Evolutionary conservation across 169 alveolate species (phyloP).

Genomic region (Perkinsus marinus): DNA sequence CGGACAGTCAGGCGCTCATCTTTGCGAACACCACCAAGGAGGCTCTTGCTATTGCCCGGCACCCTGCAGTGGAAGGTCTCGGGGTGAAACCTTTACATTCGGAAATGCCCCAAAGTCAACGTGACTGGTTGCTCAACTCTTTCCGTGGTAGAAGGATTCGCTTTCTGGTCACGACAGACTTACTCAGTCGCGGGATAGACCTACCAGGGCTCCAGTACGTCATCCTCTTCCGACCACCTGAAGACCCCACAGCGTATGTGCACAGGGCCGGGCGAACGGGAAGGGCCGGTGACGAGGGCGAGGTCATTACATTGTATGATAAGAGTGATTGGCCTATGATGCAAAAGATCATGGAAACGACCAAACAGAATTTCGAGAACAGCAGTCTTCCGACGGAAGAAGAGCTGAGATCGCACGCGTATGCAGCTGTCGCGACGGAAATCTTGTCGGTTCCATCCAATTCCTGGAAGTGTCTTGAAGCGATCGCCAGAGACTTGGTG

Average conservation of each 20-base stretch:
- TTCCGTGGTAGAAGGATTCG: slow-evolving; percentile 16
- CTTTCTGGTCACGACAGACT: slow-evolving; percentile 60
- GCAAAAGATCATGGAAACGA: background rate
- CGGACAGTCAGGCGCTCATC: background rate
- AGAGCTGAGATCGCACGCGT: background rate
- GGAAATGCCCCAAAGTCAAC: background rate
- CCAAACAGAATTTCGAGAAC: background rate
- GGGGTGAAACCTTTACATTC: background rate
- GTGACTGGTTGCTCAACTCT: background rate
- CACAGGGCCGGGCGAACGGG: slow-evolving; percentile 79
- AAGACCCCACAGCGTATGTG: slow-evolving; percentile 55
- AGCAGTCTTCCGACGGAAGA: background rate
- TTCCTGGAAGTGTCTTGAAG: background rate
- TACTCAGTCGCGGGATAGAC: slow-evolving; percentile 69
- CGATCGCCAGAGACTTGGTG: background rate
- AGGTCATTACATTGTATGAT: slow-evolving; percentile 36
- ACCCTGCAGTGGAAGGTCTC: background rate
- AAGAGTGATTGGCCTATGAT: background rate
- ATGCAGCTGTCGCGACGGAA: background rate
- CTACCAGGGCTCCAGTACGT: slow-evolving; percentile 57
- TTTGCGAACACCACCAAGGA: background rate
- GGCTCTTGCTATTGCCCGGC: background rate
- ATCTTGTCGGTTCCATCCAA: background rate
- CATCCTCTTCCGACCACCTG: slow-evolving; percentile 64
- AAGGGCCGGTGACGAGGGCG: slow-evolving; percentile 67